Evolutionary conservation across 2,329 filamentous ascomycete genomes (phyloP), one percentile per base, ranked within the genome.

Genomic region (Aspergillus sclerotialis): DNA sequence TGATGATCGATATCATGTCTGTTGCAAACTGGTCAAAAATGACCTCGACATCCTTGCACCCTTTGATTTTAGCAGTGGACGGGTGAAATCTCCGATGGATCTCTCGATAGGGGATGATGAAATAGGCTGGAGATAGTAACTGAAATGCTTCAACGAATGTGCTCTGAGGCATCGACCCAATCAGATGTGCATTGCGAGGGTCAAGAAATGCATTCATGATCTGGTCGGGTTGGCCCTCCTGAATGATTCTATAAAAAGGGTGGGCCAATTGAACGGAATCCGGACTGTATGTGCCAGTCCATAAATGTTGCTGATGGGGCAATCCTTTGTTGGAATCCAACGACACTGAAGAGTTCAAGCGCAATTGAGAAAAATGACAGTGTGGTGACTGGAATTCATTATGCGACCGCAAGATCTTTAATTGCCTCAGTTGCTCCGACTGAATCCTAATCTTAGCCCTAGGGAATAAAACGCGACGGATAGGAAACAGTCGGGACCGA

Each of bases 111-210:
- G 63, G 61, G 15, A 61, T 55, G 26, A 76, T 45, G 39, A 74
- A 70, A 43, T 71, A 56, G 15, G 57, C 48, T 0, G 82, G 80
- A 37, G 84, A 77, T 7, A 88, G 57, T 4, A 70, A 66, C 21
- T 71, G 69, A 18, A 89, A 55, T 7, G 83, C 70, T 42, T 82
- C 77, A 2, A 77, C 75, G 49, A 87, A 79, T 1, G 70, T 70
- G 1, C 70, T 63, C 2, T 67, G 55, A 0, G 80, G 68, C 14
- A 87, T 53, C 4, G 45, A 49, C 34, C 52, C 46, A 31, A 63
- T 43, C 13, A 57, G 32, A 8, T 43, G 33, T 12, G 43, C 43
- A 40, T 53, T 60, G 28, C 46, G 46, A 33, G 54, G 52, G 29
- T 61, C 47, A 8, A 46, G 43, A 38, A 68, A 40, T 5, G 53